Percentiles rank a stretch among this genome's conserved stretches.
These are phyloP conservation scores for Eucalyptus cloeziana DNA, from an alignment of 345 rosid species.

Conservation along the genomic window DNA sequence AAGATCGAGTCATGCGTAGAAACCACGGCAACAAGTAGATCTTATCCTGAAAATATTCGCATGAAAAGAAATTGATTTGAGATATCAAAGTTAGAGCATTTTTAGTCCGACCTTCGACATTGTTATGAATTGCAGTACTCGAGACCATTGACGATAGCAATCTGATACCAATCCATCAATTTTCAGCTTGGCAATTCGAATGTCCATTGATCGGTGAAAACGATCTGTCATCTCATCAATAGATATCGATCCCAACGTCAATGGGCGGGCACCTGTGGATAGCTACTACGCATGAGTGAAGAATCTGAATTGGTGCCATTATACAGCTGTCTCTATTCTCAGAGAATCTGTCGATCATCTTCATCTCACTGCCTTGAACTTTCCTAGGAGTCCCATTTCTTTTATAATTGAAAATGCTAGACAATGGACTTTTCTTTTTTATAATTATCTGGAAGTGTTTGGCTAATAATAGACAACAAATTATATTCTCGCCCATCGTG, in stretches of 20 bases:
- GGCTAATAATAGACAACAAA: not conserved
- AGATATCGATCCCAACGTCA: not conserved
- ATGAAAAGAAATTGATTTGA: not conserved
- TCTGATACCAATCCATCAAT: not conserved
- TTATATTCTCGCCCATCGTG: not conserved
- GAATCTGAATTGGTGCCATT: not conserved
- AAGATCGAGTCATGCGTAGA: not conserved
- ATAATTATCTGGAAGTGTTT: not conserved
- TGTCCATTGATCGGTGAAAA: not conserved
- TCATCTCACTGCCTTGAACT: not conserved
- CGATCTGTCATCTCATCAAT: not conserved
- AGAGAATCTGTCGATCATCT: not conserved
- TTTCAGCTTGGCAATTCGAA: not conserved
- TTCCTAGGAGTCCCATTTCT: not conserved
- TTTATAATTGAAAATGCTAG: not conserved
- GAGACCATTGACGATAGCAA: not conserved
- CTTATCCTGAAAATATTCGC: not conserved
- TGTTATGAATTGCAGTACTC: not conserved
- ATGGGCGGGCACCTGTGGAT: not conserved
- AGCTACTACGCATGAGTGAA: not conserved
- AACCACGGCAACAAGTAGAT: not conserved
- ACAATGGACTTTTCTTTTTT: not conserved
- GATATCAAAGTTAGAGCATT: not conserved
- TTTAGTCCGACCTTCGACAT: not conserved
- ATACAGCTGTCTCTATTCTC: not conserved